A percentile compares a stretch with the other conserved stretches of the same genome.
These are phyloP conservation scores for Taphrina populina DNA, from an alignment of 1,139 yeast genomes.

Conservation along the genomic window DNA sequence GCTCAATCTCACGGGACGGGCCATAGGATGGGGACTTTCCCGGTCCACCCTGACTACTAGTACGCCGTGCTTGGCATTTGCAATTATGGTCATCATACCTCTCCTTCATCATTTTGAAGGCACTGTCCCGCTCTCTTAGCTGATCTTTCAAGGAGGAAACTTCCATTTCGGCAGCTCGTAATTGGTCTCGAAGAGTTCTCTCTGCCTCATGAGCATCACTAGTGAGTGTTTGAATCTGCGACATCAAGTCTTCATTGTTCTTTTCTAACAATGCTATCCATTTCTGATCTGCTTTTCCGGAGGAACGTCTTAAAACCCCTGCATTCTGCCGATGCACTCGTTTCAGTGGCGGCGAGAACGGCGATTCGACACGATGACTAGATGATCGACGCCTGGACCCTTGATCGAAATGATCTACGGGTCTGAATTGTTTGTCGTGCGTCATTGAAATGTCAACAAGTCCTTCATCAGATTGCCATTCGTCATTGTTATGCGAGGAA, in stretches of 20 bases:
- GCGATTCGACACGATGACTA: background rate
- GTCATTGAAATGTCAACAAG: too few relatives aligned
- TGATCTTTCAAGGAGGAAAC: background rate
- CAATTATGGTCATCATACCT: background rate
- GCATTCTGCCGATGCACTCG: background rate
- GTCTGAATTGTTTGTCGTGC: background rate
- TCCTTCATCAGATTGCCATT: conserved; percentile 9
- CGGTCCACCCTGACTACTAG: background rate
- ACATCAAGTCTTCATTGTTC: conserved; percentile 25
- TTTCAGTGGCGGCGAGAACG: background rate
- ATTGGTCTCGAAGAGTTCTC: background rate
- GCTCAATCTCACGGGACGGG: background rate
- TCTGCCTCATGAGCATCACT: conserved; percentile 2
- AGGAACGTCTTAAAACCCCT: background rate
- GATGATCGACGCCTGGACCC: background rate
- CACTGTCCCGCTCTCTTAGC: conserved; percentile 2
- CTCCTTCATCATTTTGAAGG: background rate
- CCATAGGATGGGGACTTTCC: background rate
- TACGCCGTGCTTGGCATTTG: background rate
- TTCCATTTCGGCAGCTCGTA: conserved; percentile 12
- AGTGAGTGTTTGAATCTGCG: conserved; percentile 13
- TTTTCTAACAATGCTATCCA: conserved; percentile 24
- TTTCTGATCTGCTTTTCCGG: conserved; percentile 9
- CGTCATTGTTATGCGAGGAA: background rate
- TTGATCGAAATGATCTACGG: background rate